These are phyloP conservation scores for Lactarius pseudohatsudake DNA, from an alignment of 768 basidiomycete genomes.

Conservation along the genomic window DNA sequence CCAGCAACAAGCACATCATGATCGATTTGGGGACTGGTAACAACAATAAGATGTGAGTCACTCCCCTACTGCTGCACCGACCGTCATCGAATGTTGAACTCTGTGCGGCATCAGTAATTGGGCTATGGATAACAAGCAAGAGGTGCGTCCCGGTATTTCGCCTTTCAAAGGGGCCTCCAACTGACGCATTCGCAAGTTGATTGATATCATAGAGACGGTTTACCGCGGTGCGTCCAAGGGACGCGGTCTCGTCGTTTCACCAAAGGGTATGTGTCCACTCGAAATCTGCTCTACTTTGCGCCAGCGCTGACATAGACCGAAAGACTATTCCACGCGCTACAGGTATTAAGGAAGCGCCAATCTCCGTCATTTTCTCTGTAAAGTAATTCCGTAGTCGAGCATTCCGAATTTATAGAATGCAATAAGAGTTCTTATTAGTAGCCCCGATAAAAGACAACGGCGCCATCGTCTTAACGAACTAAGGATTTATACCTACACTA, in stretches of 20 bases:
- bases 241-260: slow-evolving; percentile 95
- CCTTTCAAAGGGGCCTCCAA: not conserved
- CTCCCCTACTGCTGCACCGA: not conserved
- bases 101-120: slow-evolving; percentile 67
- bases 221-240: slow-evolving; percentile 98
- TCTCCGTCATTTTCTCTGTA: not conserved
- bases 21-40: slow-evolving; percentile 99
- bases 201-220: slow-evolving; percentile 97
- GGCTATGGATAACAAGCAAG: slow-evolving; percentile 99
- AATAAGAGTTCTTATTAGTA: not conserved
- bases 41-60: slow-evolving; percentile 94
- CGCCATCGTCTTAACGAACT: not conserved
- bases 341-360: slow-evolving; percentile 49
- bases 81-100: slow-evolving; percentile 13
- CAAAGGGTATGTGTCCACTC: slow-evolving; percentile 64
- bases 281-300: not conserved
- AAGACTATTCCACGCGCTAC: slow-evolving; percentile 83
- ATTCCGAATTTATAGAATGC: slow-evolving; percentile 2
- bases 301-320: not conserved
- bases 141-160: slow-evolving; percentile 50
- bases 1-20: slow-evolving; percentile 98
- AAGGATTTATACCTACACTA: not conserved
- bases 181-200: slow-evolving; percentile 54
- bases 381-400: slow-evolving; percentile 5
- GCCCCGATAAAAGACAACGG: not conserved